Base-by-base conservation (phyloP, 768 basidiomycete genomes). In the Lactifluus volemus region DNA sequence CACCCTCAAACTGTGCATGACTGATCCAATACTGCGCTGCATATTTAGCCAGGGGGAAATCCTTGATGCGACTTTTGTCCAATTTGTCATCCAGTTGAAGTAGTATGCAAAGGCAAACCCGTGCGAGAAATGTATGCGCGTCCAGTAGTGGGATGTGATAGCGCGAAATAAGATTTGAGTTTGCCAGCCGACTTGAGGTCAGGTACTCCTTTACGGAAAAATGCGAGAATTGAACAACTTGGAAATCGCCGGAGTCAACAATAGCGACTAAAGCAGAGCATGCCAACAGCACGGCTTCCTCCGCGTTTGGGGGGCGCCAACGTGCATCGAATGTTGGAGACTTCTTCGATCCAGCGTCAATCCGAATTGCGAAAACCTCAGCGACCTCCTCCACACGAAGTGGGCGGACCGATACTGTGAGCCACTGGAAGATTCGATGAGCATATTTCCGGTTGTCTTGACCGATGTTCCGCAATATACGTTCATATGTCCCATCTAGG, bases 341-440 rank as follows among this genome's bases (percentile, higher is more conserved):
- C n/a, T 0, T 0, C 1, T 5, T 19, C 6, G n/a, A 4, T 10
- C 19, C 44, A 0, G 2, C 12, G 9, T 21, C 10, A 8, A 10
- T 8, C 7, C 17, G 14, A 15, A 42, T 15, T 1, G 44, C 19
- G 9, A 45, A 10, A 45, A 45, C n/a, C 44, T 45, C 44, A 1
- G 10, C 44, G 19, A 45, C n/a, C 44, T 45, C 44, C 19, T 21
- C n/a, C 6, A 45, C 44, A 45, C 19, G 44, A 45, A 45, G 44
- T 12, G 44, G 44, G 8, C 44, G 44, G 19, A 45, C 44, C 7
- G 44, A 45, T 19, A 45, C 44, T 45, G 44, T 4, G 19, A 45
- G 44, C 7, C 44, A 45, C 44, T 45, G 44, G n/a, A 45, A 45
- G 2, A 45, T 39, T 12, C 44, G 44, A 19, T 45, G 44, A 6